Base-by-base conservation (phyloP, 192 early-diverging fungal genomes). In the Umbelopsis isabellina region DNA sequence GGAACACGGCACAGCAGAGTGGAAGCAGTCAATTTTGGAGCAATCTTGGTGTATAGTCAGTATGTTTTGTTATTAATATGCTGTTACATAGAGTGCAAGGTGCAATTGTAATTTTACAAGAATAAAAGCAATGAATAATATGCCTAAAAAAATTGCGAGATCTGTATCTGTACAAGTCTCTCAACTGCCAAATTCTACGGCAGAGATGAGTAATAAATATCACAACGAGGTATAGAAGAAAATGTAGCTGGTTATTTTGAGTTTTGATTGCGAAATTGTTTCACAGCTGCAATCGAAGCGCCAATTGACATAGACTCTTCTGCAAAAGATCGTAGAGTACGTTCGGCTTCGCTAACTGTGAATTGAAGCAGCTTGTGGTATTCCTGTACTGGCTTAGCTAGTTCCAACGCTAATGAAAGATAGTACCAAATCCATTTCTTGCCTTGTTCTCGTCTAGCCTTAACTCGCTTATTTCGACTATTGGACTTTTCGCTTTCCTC, bases 1-100 rank as follows among this genome's bases (percentile, higher is more conserved):
- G 68, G 9, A 53, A 78, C 49, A 73, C 68, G 33, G 72, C 76
- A 12, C 27, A 66, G 23, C 64, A 78, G n/a, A 64, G 67, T 30
- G 72, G 68, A 11, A 68, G 73, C 30, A 41, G 30, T 18, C 49
- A 35, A 21, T 75, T 75, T 66, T 61, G 55, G 55, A 61, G 33
- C 9, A 8, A 2, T 6, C 55, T 61, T 61, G 33, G 55, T 15
- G 30, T 61, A 61, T 61, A 61, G 51, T 52, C 22, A 52, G 21
- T 7, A 11, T 12, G 0, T 25, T 0, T 21, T 9, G n/a, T 22
- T 52, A 27, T 12, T 52, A 5, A 11, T 25, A 52, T 25, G 51
- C 51, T 9, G 20, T 52, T 23, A 7, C 21, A 49, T 49, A 49
- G 48, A 49, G 6, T 49, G 48, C 48, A 49, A 16, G 4, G 5